These are phyloP conservation scores for Pseudocercospora musae DNA, from an alignment of 2,329 filamentous ascomycete genomes.

Conservation along the genomic window DNA sequence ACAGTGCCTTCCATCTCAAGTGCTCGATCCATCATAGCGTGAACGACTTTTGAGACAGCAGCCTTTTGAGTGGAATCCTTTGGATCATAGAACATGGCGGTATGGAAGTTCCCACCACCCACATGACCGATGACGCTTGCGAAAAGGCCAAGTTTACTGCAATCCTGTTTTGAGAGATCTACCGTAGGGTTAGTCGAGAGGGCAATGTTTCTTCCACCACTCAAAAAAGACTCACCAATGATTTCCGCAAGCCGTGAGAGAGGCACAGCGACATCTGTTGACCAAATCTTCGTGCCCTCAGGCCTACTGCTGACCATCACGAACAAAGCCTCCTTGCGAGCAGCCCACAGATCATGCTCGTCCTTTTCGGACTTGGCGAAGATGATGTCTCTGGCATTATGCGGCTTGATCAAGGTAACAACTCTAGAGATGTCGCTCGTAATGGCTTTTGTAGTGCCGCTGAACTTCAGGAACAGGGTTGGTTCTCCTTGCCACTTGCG, in stretches of 20 bases:
- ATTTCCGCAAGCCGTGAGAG: slow-evolving; percentile 61
- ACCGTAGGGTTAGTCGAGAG: neutral
- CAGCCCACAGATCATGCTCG: slow-evolving; percentile 51
- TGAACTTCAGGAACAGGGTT: slow-evolving; percentile 72
- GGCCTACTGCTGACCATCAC: slow-evolving; percentile 57
- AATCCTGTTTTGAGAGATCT: slow-evolving; percentile 82
- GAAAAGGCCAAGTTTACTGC: slow-evolving; percentile 81
- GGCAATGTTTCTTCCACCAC: neutral
- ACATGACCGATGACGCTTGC: slow-evolving; percentile 86
- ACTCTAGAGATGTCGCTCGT: slow-evolving; percentile 72
- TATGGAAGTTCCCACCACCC: slow-evolving; percentile 92
- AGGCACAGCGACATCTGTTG: slow-evolving; percentile 60
- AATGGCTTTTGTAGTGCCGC: slow-evolving; percentile 72
- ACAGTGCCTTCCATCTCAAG: slow-evolving; percentile 85
- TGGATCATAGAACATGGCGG: slow-evolving; percentile 83
- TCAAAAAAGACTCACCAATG: slow-evolving; percentile 37
- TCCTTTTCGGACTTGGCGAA: slow-evolving; percentile 23
- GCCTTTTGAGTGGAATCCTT: slow-evolving; percentile 66
- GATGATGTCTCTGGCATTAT: slow-evolving; percentile 18
- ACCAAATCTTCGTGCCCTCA: slow-evolving; percentile 58
- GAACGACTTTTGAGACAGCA: slow-evolving; percentile 73
- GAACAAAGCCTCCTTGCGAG: slow-evolving; percentile 60
- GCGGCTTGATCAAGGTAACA: slow-evolving; percentile 59
- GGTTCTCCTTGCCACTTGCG: slow-evolving; percentile 72
- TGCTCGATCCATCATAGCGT: slow-evolving; percentile 87